Evolutionary conservation across 192 early-diverging fungal genomes (phyloP), one percentile per base, ranked within the genome.

Genomic region (Rhizoclosmatium globosum): DNA sequence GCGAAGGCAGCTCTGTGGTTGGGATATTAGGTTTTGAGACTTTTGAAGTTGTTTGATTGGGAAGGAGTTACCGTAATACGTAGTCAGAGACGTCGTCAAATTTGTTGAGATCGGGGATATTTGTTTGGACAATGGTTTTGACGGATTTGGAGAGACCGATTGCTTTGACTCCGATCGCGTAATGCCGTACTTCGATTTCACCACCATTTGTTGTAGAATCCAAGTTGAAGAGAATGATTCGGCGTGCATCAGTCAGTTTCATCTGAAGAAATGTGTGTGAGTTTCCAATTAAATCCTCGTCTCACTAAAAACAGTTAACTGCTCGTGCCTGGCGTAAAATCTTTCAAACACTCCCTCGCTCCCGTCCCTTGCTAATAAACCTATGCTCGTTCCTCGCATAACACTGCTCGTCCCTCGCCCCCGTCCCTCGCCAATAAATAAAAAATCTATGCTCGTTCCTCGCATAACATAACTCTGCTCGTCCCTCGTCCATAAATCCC

Each of bases 41-140:
- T 31, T 31, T 31, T 31, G 31, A 31, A 31, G 31, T 31, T 31
- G 31, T 31, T 31, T 31, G 31, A 31, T 31, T 31, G 19, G 11
- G 53, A 56, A 7, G 21, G 3, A 69, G 53, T 23, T 86, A 92
- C 83, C 89, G 85, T 47, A 96, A 83, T n/a, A 99, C 92, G 79
- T 94, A 99, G 42, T 99, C 98, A 62, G 93, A 92, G 43, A 99
- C 95, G 81, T 99, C 98, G 53, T 93, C 89, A 79, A 91, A 97
- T 9, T 88, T 82, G 31, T 90, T 82, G 64, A 99, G 71, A 77
- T 95, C 89, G 0, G 96, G 96, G 42, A 98, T 78, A 59, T 93
- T 87, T 23, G 92, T 87, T 47, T 84, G 82, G 58, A 99, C 89
- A 39, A 98, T 87, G 19, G 90, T 87, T 78, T 97, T 96, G 64